These are phyloP conservation scores for Sugiyamaella grinbergsii DNA, from an alignment of 1,139 yeast species.

Conservation along the genomic window DNA sequence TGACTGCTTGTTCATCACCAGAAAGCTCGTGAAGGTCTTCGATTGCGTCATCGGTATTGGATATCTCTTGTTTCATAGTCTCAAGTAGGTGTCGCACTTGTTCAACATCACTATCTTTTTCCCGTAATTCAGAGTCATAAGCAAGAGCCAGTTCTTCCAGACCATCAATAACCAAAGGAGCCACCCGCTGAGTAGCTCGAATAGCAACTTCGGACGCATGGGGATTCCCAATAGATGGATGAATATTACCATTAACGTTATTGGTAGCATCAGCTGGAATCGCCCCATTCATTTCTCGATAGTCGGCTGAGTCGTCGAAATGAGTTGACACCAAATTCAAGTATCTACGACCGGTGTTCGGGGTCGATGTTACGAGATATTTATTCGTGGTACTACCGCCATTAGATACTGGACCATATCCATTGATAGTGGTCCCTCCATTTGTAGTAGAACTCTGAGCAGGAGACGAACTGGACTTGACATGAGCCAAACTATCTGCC, in stretches of 20 bases:
- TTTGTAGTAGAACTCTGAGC: slow-evolving; percentile 5
- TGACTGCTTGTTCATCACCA: slow-evolving; percentile 39
- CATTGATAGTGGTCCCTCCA: slow-evolving; percentile 6
- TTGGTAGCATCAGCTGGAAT: neutral
- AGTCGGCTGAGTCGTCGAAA: neutral
- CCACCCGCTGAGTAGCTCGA: slow-evolving; percentile 50
- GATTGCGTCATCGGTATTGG: slow-evolving; percentile 40
- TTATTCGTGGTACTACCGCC: slow-evolving; percentile 4
- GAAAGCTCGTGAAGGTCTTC: slow-evolving; percentile 38
- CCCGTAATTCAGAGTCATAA: slow-evolving; percentile 54
- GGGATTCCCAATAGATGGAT: slow-evolving; percentile 27
- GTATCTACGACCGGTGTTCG: slow-evolving; percentile 2
- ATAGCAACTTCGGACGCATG: slow-evolving; percentile 53
- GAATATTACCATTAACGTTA: slow-evolving; percentile 10
- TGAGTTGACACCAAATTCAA: slow-evolving; percentile 1
- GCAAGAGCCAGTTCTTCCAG: slow-evolving; percentile 57
- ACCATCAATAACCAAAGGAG: slow-evolving; percentile 49
- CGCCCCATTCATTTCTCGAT: slow-evolving; percentile 1
- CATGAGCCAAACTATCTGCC: slow-evolving; percentile 16
- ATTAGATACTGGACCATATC: slow-evolving; percentile 6
- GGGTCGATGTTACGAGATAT: slow-evolving; percentile 4
- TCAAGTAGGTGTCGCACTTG: slow-evolving; percentile 49
- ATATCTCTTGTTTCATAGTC: slow-evolving; percentile 48
- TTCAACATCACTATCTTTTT: slow-evolving; percentile 52
- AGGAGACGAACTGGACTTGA: slow-evolving; percentile 37